Percentiles rank a stretch among this genome's conserved stretches.
phyloP scores from a whole-genome alignment of 768 basidiomycete species.

The Russula abietina region DNA sequence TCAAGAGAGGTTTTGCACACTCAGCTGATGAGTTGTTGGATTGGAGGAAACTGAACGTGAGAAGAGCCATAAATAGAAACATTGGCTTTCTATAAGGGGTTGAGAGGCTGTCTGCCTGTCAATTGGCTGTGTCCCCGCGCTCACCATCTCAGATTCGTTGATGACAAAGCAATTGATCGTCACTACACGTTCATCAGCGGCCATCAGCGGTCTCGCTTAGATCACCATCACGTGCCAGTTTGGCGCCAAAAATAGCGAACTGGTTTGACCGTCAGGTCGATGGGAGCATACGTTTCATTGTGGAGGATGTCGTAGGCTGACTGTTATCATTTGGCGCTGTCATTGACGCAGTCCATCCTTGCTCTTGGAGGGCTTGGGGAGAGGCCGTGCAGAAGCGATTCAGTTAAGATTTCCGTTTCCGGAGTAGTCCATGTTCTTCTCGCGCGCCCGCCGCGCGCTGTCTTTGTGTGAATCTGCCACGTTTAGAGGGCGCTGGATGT shows the following conservation, averaged over 20 bases:
- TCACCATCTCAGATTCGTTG: neutral
- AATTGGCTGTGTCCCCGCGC: neutral
- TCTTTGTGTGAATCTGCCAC: neutral
- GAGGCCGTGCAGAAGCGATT: neutral
- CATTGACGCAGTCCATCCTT: neutral
- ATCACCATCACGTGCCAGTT: neutral
- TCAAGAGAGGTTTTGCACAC: neutral
- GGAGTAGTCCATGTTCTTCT: neutral
- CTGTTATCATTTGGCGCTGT: neutral
- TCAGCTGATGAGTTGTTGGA: neutral
- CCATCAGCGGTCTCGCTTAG: neutral
- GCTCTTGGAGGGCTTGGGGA: neutral
- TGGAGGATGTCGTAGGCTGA: neutral
- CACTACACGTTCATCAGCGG: neutral
- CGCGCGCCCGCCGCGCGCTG: neutral
- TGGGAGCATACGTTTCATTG: neutral
- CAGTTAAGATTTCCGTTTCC: neutral
- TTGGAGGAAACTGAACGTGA: neutral
- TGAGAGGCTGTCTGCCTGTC: neutral
- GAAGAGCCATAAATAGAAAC: conserved; percentile 14
- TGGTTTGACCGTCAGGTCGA: too few relatives aligned
- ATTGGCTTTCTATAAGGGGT: conserved; percentile 12
- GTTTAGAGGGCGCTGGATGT: neutral
- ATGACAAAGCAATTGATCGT: neutral
- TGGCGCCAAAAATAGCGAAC: too few relatives aligned